Conservation (phyloP, 768 basidiomycete genomes). For the Sarcodon aspratus region DNA sequence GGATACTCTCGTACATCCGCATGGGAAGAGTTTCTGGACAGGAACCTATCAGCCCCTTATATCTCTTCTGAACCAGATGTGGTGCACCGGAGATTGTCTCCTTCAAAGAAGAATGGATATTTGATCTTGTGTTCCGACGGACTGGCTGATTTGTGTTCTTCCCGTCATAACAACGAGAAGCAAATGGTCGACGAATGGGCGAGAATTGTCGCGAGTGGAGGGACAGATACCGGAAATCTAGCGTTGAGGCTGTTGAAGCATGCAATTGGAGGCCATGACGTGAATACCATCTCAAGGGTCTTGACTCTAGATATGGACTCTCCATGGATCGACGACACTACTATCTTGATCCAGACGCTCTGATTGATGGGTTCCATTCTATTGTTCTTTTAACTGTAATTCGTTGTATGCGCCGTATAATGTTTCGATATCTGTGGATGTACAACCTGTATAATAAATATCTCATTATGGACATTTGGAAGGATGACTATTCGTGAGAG, state of each 20-base stretch:
- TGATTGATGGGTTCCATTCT: not conserved
- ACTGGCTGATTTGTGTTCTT: slow-evolving; percentile 26
- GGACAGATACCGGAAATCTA: slow-evolving; percentile 17
- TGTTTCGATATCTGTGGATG: too few relatives aligned
- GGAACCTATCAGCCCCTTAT: slow-evolving; percentile 34
- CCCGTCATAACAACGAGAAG: slow-evolving; percentile 8
- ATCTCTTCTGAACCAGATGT: slow-evolving; percentile 30
- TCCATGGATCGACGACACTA: slow-evolving; percentile 41
- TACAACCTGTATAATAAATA: not conserved
- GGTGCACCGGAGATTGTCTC: slow-evolving; percentile 21
- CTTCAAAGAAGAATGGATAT: slow-evolving; percentile 6
- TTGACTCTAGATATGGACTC: slow-evolving; percentile 39
- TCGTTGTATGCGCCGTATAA: not conserved
- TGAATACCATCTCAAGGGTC: slow-evolving; percentile 26
- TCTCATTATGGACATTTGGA: not conserved
- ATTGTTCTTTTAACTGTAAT: not conserved
- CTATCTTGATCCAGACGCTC: slow-evolving; percentile 26
- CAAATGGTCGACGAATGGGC: slow-evolving; percentile 25
- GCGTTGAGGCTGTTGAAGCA: slow-evolving; percentile 30
- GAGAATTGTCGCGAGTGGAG: slow-evolving; percentile 1
- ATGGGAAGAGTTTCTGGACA: slow-evolving; percentile 17
- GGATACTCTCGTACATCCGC: slow-evolving; percentile 22
- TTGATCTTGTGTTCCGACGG: slow-evolving; percentile 37
- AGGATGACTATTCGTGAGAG: not conserved
- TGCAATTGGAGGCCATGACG: slow-evolving; percentile 31